phyloP scores from a whole-genome alignment of 1,284 basidiomycete species.

The Papiliotrema laurentii region DNA sequence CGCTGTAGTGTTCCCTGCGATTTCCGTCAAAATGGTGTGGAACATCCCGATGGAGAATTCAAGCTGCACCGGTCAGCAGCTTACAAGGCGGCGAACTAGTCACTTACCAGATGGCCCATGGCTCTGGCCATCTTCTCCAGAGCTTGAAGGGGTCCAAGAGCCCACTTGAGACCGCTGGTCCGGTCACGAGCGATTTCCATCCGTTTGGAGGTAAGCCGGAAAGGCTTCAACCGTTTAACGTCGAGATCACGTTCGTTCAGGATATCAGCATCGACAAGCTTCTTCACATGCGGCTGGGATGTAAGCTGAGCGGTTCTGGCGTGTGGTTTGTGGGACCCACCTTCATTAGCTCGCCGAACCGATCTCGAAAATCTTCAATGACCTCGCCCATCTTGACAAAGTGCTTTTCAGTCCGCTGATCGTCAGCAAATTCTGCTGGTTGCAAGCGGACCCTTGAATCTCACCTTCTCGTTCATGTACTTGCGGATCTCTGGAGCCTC shows the following conservation, averaged over 20 bases:
- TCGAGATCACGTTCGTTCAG: conserved; percentile 40
- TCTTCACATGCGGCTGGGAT: conserved; percentile 35
- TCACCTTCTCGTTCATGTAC: conserved; percentile 85
- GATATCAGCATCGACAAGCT: conserved; percentile 37
- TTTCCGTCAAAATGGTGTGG: conserved; percentile 56
- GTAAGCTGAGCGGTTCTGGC: conserved; percentile 1
- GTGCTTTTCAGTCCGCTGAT: conserved; percentile 53
- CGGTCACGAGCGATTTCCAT: conserved; percentile 33
- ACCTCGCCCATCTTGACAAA: conserved; percentile 61
- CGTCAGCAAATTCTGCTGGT: neutral
- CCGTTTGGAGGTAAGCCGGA: conserved; percentile 32
- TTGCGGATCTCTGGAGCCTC: conserved; percentile 78
- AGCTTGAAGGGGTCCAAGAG: conserved; percentile 19
- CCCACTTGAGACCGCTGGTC: conserved; percentile 22
- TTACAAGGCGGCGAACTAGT: neutral
- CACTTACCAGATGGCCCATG: conserved; percentile 72
- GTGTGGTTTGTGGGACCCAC: conserved; percentile 52
- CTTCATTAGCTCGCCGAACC: conserved; percentile 61
- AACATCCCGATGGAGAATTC: conserved; percentile 80
- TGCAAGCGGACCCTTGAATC: conserved; percentile 1
- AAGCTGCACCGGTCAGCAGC: conserved; percentile 53
- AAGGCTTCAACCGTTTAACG: conserved; percentile 35
- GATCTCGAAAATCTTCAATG: conserved; percentile 37
- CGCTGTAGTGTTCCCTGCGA: conserved; percentile 38
- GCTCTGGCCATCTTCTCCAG: conserved; percentile 60